Evolutionary conservation across 768 basidiomycete species (phyloP), one percentile per base, ranked within the genome.

Genomic region (Pleurotus eryngii): DNA sequence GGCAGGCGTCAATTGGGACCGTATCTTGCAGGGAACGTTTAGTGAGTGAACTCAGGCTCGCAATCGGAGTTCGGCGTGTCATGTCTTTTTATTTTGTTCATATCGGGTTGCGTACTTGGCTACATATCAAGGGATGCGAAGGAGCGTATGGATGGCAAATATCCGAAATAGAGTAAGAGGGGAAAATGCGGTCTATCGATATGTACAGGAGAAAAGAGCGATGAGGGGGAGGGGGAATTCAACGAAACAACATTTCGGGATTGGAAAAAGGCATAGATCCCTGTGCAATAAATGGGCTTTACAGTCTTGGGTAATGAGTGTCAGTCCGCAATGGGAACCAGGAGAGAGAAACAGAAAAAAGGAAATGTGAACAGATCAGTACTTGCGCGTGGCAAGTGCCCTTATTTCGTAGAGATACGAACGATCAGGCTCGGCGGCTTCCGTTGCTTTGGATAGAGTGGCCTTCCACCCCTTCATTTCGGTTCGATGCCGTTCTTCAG

Each of bases 391-490:
- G 14, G 91, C 91, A 57, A 94, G 81, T 22, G 87, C 88, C 61
- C 91, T 84, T 59, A 94, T 92, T 70, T 93, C 91, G 70, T 83
- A 89, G 37, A 94, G 76, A 64, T 83, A 79, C 39, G 82, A 80
- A 57, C 86, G 83, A 65, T 87, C 85, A 35, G 81, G 74, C 55
- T 80, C 76, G 20, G 71, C 60, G 26, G 72, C 61, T 56, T 77
- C 76, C 45, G 55, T 46, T 5, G 55, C 17, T 30, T 46, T 56
- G 17, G 42, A 11, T 8, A 71, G 70, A 57, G 64, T 72, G 15
- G 74, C 63, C 65, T 72, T 77, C 95, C 93, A 96, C 4, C 90
- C 90, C 61, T 84, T 88, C 81, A 94, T 89, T 73, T 97, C 95
- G 20, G 70, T 71, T 49, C 83, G 82, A 74, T 97, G 94, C 51